Percentiles rank a stretch among this genome's conserved stretches.
These are phyloP conservation scores for Phaeomoniella chlamydospora DNA, from an alignment of 2,329 filamentous ascomycete genomes.

Conservation along the genomic window DNA sequence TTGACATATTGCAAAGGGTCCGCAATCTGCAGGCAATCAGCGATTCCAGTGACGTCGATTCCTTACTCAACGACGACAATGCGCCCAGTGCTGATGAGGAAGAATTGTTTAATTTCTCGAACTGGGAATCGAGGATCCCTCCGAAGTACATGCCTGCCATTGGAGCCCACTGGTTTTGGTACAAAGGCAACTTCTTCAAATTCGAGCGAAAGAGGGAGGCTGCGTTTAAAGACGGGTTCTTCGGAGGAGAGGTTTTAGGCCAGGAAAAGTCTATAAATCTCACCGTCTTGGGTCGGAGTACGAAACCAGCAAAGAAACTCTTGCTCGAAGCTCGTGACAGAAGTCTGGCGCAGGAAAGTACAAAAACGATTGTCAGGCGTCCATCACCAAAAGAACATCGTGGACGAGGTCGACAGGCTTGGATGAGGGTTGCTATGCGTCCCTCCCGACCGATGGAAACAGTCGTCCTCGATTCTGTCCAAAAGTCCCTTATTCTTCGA, in stretches of 20 bases:
- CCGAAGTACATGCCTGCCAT: slow-evolving; percentile 34
- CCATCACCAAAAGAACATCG: slow-evolving; percentile 25
- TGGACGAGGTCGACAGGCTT: slow-evolving; percentile 6
- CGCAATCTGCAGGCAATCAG: slow-evolving; percentile 38
- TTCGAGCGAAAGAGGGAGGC: slow-evolving; percentile 22
- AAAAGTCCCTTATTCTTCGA: slow-evolving; percentile 51
- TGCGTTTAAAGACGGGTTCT: slow-evolving; percentile 10
- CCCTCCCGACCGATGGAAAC: slow-evolving; percentile 53
- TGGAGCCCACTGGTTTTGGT: slow-evolving; percentile 28
- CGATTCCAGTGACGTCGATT: slow-evolving; percentile 19
- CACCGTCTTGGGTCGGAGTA: slow-evolving; percentile 31
- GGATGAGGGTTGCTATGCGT: slow-evolving; percentile 9
- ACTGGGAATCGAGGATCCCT: slow-evolving; percentile 31
- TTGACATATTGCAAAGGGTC: slow-evolving; percentile 36
- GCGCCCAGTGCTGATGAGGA: slow-evolving; percentile 16
- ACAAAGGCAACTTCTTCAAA: slow-evolving; percentile 25
- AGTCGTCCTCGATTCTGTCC: slow-evolving; percentile 53
- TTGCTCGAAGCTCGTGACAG: slow-evolving; percentile 29
- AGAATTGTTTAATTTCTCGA: slow-evolving; percentile 34
- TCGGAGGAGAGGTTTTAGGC: slow-evolving; percentile 12
- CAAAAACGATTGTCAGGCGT: slow-evolving; percentile 30
- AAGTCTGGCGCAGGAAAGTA: slow-evolving; percentile 24
- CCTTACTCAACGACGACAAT: slow-evolving; percentile 16
- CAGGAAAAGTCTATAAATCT: slow-evolving; percentile 26
- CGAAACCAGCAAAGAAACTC: slow-evolving; percentile 32